These are phyloP conservation scores for Flaveria bidentis DNA, from an alignment of 129 eudicot species.

Conservation along the genomic window DNA sequence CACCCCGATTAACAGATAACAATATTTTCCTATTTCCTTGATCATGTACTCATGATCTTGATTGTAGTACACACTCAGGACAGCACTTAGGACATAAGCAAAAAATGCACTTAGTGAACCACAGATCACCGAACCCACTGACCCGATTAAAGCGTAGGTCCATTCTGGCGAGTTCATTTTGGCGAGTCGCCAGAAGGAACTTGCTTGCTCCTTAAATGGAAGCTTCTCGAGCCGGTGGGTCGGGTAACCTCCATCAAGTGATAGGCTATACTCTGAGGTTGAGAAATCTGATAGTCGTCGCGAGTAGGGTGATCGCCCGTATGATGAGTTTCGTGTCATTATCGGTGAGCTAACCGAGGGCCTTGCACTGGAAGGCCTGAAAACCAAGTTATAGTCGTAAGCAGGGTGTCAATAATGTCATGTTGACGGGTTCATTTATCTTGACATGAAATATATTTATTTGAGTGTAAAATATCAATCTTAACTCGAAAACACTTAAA, in stretches of 20 bases:
- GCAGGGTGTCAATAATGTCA: neutral
- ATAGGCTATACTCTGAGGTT: slow-evolving; percentile 78
- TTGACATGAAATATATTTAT: too few relatives aligned
- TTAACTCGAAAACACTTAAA: too few relatives aligned
- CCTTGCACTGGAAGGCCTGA: slow-evolving; percentile 98
- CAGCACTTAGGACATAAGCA: slow-evolving; percentile 93
- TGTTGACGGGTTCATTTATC: too few relatives aligned
- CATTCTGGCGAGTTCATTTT: slow-evolving; percentile 98
- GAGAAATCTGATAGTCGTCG: slow-evolving; percentile 92
- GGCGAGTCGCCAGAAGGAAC: slow-evolving; percentile 85
- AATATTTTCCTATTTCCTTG: slow-evolving; percentile 66
- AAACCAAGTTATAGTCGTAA: slow-evolving; percentile 22
- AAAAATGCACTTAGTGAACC: slow-evolving; percentile 95
- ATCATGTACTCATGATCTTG: slow-evolving; percentile 79
- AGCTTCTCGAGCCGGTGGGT: slow-evolving; percentile 72
- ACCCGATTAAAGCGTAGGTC: slow-evolving; percentile 82
- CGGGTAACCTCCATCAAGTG: slow-evolving; percentile 69
- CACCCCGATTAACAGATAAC: slow-evolving; percentile 84
- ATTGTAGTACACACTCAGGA: slow-evolving; percentile 85
- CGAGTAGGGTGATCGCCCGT: slow-evolving; percentile 94
- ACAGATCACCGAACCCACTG: slow-evolving; percentile 81
- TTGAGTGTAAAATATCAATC: too few relatives aligned
- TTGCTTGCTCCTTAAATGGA: slow-evolving; percentile 83
- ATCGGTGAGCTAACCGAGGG: slow-evolving; percentile 96
- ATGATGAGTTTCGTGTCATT: slow-evolving; percentile 88